Percentiles rank a stretch among this genome's conserved stretches.
These are phyloP conservation scores for Raffaelea albimanens DNA, from an alignment of 2,329 filamentous ascomycete species.

Conservation along the genomic window DNA sequence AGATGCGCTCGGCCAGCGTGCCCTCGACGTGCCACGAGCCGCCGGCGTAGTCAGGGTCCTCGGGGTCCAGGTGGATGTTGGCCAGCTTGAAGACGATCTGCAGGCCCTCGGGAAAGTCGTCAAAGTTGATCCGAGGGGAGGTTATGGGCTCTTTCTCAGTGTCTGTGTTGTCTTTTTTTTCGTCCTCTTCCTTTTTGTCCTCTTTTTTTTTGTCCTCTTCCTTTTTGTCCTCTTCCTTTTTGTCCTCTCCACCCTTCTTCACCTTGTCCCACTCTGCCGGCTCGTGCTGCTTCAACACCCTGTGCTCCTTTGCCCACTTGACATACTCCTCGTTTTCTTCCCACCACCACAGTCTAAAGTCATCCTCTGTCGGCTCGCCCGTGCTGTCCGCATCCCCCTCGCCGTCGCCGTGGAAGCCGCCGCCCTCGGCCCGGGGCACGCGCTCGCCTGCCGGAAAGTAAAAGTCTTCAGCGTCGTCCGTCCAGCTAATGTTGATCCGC, in stretches of 20 bases:
- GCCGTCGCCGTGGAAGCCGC: conserved; percentile 2
- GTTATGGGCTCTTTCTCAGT: too few species aligned
- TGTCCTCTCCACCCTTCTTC: too few species aligned
- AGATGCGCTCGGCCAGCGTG: conserved; percentile 43
- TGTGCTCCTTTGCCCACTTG: conserved; percentile 3
- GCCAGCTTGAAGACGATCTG: conserved; percentile 58
- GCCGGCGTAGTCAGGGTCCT: conserved; percentile 37
- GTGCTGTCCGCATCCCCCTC: conserved; percentile 4
- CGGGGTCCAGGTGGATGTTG: conserved; percentile 47
- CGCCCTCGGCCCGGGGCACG: conserved; percentile 3
- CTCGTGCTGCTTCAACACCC: conserved; percentile 8
- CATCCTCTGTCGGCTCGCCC: not conserved
- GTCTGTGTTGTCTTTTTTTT: too few species aligned
- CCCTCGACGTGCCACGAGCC: conserved; percentile 27
- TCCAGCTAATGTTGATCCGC: not conserved
- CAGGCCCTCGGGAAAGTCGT: conserved; percentile 24
- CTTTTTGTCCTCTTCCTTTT: too few species aligned
- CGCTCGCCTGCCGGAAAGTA: conserved; percentile 5
- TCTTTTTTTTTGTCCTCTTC: not conserved
- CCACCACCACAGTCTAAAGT: conserved; percentile 2
- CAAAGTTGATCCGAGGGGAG: too few species aligned
- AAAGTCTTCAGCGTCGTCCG: conserved; percentile 10
- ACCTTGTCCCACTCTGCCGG: conserved; percentile 5
- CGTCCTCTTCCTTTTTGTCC: too few species aligned
- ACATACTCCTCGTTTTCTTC: conserved; percentile 3